Base-by-base conservation (phyloP, 306 rosid genomes). In the Styphnolobium japonicum region DNA sequence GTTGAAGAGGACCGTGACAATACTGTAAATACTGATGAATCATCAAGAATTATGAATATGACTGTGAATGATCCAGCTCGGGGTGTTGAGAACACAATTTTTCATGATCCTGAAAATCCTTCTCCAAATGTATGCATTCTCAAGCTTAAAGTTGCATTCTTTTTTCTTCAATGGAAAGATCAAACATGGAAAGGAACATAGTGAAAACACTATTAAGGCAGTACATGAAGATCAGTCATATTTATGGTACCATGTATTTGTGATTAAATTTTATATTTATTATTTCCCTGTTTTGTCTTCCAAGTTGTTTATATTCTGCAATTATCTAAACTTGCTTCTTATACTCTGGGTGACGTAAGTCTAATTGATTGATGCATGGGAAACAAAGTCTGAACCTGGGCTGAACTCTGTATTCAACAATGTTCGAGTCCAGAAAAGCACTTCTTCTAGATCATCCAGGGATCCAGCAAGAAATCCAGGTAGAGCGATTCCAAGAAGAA, bases 81-180 rank as follows among this genome's bases (percentile, higher is more conserved):
- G 63, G 75, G 37, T 72, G 67, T 71, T 40, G 77, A 86, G 64
- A 71, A 85, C 71, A 69, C 81, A 55, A 76, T 73, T 66, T 73
- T 62, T 73, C 79, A 77, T 80, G 65, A 45, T 80, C 73, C 27
- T 80, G 69, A n/a, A n/a, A n/a, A n/a, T n/a, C n/a, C n/a, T n/a
- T n/a, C n/a, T n/a, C n/a, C 19, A 73, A 76, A 89, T 94, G 97
- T 90, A 53, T 79, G 79, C 67, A 40, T 66, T 29, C 79, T 42
- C 11, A 52, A 40, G 34, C n/a, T 0, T 29, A 22, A 40, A 56
- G 22, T 77, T 52, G 57, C 43, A 19, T n/a, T 60, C 11, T 60
- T 75, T 46, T n/a, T 45, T 70, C n/a, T 36, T 40, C 71, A 27
- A 12, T 39, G 21, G 71, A 23, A 57, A 62, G 31, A 67, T 56